These are phyloP conservation scores for Cyphellophora europaea DNA, from an alignment of 2,329 filamentous ascomycete species.

Conservation along the genomic window DNA sequence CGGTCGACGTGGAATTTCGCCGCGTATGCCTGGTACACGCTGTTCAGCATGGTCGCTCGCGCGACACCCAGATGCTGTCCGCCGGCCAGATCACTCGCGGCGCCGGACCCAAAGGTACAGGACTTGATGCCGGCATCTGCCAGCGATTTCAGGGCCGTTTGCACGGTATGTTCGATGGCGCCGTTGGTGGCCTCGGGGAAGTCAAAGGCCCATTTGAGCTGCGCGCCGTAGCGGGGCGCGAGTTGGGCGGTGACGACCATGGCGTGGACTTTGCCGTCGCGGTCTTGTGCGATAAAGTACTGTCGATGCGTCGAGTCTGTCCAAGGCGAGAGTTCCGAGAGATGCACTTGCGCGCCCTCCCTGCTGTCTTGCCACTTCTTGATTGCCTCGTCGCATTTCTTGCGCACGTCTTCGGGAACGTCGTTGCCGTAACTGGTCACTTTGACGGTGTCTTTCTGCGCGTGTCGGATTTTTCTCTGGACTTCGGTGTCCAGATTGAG, in stretches of 20 bases:
- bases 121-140: slow-evolving; percentile 44
- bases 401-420: slow-evolving; percentile 51
- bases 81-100: slow-evolving; percentile 56
- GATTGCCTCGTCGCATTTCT: slow-evolving; percentile 56
- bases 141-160: slow-evolving; percentile 49
- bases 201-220: slow-evolving; percentile 78
- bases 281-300: slow-evolving; percentile 63
- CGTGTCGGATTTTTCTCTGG: slow-evolving; percentile 60
- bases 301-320: slow-evolving; percentile 64
- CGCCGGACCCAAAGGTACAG: slow-evolving; percentile 72
- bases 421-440: slow-evolving; percentile 56
- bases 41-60: slow-evolving; percentile 61
- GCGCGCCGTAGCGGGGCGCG: slow-evolving; percentile 66
- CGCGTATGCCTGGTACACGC: slow-evolving; percentile 63
- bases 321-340: slow-evolving; percentile 74
- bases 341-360: slow-evolving; percentile 69
- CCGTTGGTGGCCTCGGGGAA: slow-evolving; percentile 69
- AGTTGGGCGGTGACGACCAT: slow-evolving; percentile 68
- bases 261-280: slow-evolving; percentile 56
- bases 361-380: slow-evolving; percentile 63
- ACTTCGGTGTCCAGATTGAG: slow-evolving; percentile 44
- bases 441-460: slow-evolving; percentile 67
- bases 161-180: slow-evolving; percentile 65
- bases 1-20: slow-evolving; percentile 62
- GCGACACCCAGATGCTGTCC: slow-evolving; percentile 66